Evolutionary conservation across 495 filamentous ascomycete species (phyloP), one percentile per base, ranked within the genome.

Genomic region (Sporormia fimetaria): DNA sequence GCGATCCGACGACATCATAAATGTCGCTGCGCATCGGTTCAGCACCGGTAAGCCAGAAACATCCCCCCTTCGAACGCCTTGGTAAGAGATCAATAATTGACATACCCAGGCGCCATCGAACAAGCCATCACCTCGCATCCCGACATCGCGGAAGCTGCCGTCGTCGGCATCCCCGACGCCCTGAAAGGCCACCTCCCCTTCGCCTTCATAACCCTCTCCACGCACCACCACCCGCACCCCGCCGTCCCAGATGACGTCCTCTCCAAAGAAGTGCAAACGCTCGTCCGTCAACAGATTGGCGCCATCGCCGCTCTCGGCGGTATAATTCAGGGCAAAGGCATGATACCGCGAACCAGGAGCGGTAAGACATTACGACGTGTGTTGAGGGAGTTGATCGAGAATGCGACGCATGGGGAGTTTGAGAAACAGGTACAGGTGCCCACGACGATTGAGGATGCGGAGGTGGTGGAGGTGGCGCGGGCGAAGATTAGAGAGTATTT

Each of bases 121-220:
- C 83, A 94, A 63, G 86, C 80, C 23, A 81, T 95, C 47, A 75
- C 85, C 3, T 77, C 76, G 2, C 86, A 93, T 57, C 80, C 81
- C 0, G 59, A 58, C 3, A 71, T 95, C 21, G 78, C 74, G 11
- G 87, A 95, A 66, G 81, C 78, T 21, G 83, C 81, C 50, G 82
- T 94, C 0, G 75, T 95, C 11, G 78, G 81, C 16, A 79, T 93
- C 37, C 88, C 88, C 0, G 87, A 94, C 51, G 49, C 70, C 0
- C 64, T 94, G 5, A 95, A 95, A 59, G 87, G 87, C 30, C 83
- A 88, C 52, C 70, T 94, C 4, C 87, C 87, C 1, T 93, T 95
- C 52, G 87, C 86, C 8, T 90, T 95, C 52, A 67, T 93, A 39
- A 76, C 78, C 0, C 67, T 74, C 23, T 67, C 63, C 2, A 64